Evolutionary conservation across 306 rosid species (phyloP), one percentile per base, ranked within the genome.

Genomic region (Alnus rubra): DNA sequence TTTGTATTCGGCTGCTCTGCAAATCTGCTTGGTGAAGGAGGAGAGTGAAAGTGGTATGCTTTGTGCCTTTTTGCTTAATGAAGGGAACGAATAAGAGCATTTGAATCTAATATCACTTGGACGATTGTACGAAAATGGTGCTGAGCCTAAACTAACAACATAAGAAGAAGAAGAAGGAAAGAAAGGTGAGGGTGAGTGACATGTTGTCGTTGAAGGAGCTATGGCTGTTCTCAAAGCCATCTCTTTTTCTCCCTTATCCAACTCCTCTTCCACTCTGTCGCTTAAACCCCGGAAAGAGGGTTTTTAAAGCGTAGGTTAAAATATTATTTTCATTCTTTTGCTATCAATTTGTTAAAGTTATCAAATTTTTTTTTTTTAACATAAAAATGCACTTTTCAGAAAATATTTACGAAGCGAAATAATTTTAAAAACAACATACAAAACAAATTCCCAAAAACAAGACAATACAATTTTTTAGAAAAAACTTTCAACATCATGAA

Each of bases 1-100:
- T 82, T 90, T 91, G 92, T 92, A 92, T 51, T 92, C 98, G 0
- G 94, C 76, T 9, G 92, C 96, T 68, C 75, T 87, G 76, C 86
- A 88, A 54, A 81, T 79, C 30, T 76, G 86, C 31, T 81, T 75
- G 1, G 62, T 19, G 80, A 82, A 82, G 8, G 88, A 54, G 23
- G 33, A 53, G 55, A 58, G 59, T 9, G 48, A 78, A 62, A 63
- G 35, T 35, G 86, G 84, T 23, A 76, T 78, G 45, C 74, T 77
- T 62, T 77, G 39, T 19, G 79, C 30, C 54, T 76, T 85, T 28
- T 60, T 60, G 23, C 76, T 79, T 3, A 67, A 15, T 11, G 69
- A 78, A 73, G 85, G 74, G 77, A 68, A 79, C 62, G 83, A 47
- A 58, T 78, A 85, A 69, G 81, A 56, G 18, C 39, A 81, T 76